Evolutionary conservation across 805 yeast species (phyloP).

Genomic region (Yamadazyma sp.): DNA sequence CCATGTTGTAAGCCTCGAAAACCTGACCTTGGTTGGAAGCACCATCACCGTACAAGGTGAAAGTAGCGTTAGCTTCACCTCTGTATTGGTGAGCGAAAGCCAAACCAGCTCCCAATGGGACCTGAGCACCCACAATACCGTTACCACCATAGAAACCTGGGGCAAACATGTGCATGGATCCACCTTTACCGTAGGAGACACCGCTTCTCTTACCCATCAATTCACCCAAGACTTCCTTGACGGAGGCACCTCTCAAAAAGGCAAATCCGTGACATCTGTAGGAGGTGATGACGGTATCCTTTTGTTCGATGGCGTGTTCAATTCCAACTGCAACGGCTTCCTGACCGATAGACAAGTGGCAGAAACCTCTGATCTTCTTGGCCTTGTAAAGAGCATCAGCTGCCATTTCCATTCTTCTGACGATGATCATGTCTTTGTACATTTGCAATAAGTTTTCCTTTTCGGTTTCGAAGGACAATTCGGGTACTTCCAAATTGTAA

Average conservation of each 20-base stretch:
- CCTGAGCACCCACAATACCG: slow-evolving; percentile 99
- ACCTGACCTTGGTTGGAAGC: slow-evolving; percentile 99
- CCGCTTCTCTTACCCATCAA: slow-evolving; percentile 96
- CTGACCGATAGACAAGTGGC: slow-evolving; percentile 97
- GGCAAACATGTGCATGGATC: slow-evolving; percentile 98
- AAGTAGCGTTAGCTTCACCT: slow-evolving; percentile 74
- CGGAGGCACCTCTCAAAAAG: slow-evolving; percentile 92
- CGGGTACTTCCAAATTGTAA: slow-evolving; percentile 72
- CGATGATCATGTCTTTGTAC: slow-evolving; percentile 94
- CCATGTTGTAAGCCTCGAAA: slow-evolving; percentile 97
- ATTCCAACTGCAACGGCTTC: slow-evolving; percentile 99
- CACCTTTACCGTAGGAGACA: slow-evolving; percentile 97
- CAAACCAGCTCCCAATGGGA: slow-evolving; percentile 95
- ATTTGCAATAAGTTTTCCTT: slow-evolving; percentile 79
- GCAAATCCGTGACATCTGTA: slow-evolving; percentile 99
- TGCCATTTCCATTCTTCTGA: slow-evolving; percentile 98
- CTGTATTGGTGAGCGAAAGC: slow-evolving; percentile 98
- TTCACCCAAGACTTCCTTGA: slow-evolving; percentile 88
- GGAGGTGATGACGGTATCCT: slow-evolving; percentile 91
- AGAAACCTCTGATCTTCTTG: slow-evolving; percentile 97
- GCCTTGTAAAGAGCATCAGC: slow-evolving; percentile 98
- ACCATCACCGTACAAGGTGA: slow-evolving; percentile 96
- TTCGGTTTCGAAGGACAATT: slow-evolving; percentile 70
- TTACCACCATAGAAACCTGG: slow-evolving; percentile 98
- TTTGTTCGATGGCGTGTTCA: slow-evolving; percentile 83